Evolutionary conservation across 176 grass and related monocot genomes (phyloP), one percentile per base, ranked within the genome.

Genomic region (Rhynchospora pubera): DNA sequence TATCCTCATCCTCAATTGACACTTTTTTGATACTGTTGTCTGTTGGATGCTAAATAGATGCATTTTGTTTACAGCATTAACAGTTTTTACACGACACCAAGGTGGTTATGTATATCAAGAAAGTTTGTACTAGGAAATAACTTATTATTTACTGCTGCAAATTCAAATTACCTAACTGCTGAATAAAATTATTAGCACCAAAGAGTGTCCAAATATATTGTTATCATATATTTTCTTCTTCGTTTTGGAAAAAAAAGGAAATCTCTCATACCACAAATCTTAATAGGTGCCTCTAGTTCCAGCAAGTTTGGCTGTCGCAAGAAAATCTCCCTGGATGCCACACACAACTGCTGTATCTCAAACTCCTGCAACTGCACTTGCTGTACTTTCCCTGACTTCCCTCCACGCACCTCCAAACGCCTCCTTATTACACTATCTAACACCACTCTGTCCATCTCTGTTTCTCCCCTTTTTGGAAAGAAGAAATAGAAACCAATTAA

Each of bases 271-370:
- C 90, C 91, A 72, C 85, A 89, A 56, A 94, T 78, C 51, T 85
- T 94, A 85, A 94, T 78, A 45, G 91, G 91, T 5, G 87, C 87
- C 0, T 91, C 66, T 5, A 94, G 85, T 64, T 91, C 79, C 0
- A 94, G 87, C 0, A 94, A 89, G 57, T 89, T 94, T 2, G 91
- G 87, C 55, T 94, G 82, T 0, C 84, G 89, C 89, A 94, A 65
- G 65, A 91, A 89, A 9, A 86, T 84, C 6, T 86, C 85, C 85
- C 65, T 87, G 44, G 92, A 78, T 42, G 52, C 68, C 62, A n/a
- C 67, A 66, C 92, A 94, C 15, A 94, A 86, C 69, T 91, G 83
- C 63, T 85, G 82, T 69, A 94, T 94, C 87, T 91, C 92, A 21
- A 5, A 67, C 68, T 94, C 92, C 39, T 44, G 62, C 22, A 94